These are phyloP conservation scores for Eimeria necatrix DNA, from an alignment of 169 alveolate species.

Conservation along the genomic window DNA sequence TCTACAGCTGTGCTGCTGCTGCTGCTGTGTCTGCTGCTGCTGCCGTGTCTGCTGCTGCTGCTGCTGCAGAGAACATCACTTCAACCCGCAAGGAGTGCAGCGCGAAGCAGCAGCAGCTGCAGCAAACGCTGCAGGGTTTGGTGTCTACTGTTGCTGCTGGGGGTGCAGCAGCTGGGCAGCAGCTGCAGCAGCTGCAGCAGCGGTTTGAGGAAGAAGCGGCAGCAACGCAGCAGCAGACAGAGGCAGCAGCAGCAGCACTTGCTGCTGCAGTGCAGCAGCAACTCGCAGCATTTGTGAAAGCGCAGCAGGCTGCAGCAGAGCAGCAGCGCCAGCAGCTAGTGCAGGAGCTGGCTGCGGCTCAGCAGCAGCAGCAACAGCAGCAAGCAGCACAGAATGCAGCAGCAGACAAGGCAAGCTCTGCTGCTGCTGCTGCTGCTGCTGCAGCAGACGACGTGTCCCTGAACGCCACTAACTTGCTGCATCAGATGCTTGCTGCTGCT, in stretches of 20 bases:
- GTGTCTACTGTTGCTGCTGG: conserved; percentile 42
- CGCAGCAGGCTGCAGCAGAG: conserved; percentile 26
- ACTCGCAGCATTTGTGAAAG: background rate
- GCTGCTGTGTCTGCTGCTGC: background rate
- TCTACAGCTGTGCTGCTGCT: background rate
- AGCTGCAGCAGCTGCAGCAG: conserved; percentile 58
- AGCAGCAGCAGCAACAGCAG: conserved; percentile 45
- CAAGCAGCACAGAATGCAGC: background rate
- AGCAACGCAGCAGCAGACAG: background rate
- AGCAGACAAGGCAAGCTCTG: background rate
- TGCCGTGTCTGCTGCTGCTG: background rate
- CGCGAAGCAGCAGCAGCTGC: conserved; percentile 27
- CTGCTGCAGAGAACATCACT: background rate
- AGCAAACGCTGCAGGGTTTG: conserved; percentile 19
- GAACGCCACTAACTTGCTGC: background rate
- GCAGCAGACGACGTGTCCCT: background rate
- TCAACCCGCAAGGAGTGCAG: background rate
- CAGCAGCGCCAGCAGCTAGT: background rate
- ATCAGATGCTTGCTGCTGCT: background rate
- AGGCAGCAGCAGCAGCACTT: conserved; percentile 30
- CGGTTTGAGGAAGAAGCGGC: background rate
- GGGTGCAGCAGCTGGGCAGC: conserved; percentile 19
- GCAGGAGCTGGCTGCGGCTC: background rate
- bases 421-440: conserved; percentile 35
- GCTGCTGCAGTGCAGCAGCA: conserved; percentile 62